Base-by-base conservation (phyloP, 768 basidiomycete genomes). In the Boletus reticuloceps region DNA sequence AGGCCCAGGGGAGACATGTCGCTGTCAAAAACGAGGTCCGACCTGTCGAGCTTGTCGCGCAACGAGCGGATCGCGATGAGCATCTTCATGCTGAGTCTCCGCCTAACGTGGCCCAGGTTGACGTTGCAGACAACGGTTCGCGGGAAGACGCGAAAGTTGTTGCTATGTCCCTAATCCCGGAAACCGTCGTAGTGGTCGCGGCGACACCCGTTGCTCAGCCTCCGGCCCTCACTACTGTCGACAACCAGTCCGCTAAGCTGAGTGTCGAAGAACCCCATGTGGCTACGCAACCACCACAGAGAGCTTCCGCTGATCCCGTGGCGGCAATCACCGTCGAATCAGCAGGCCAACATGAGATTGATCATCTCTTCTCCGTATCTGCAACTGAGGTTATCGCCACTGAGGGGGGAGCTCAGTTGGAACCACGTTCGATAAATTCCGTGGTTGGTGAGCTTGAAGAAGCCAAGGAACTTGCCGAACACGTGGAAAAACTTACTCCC, bases 361-460 rank as follows among this genome's bases (percentile, higher is more conserved):
- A 52, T 53, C 22, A 54, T 56, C 45, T 50, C 45, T 8, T 38
- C 41, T 14, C 31, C 9, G 27, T 40, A 47, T 45, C 50, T 50
- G 38, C 37, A 37, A 10, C 32, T 17, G 36, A 50, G 34, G 46
- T 42, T 43, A 27, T 59, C 48, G 44, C 34, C 29, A 42, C 42
- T 53, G 66, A 55, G 64, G 14, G 36, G 16, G 54, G 38, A 53
- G 41, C 61, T 61, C 61, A 57, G 12, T 10, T 32, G 47, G 63
- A 56, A 45, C 37, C 39, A 17, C 36, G 39, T 34, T 19, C 32
- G 17, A 31, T 36, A 6, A 5, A 20, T 29, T 47, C 41, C 34
- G 42, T 25, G 31, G 46, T 16, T 32, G 47, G 55, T 51, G 59
- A 20, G 32, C 32, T 11, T 43, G 55, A 54, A 47, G 65, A 61